phyloP scores from a whole-genome alignment of 2,329 filamentous ascomycete genomes.

The Talaromyces sp. region DNA sequence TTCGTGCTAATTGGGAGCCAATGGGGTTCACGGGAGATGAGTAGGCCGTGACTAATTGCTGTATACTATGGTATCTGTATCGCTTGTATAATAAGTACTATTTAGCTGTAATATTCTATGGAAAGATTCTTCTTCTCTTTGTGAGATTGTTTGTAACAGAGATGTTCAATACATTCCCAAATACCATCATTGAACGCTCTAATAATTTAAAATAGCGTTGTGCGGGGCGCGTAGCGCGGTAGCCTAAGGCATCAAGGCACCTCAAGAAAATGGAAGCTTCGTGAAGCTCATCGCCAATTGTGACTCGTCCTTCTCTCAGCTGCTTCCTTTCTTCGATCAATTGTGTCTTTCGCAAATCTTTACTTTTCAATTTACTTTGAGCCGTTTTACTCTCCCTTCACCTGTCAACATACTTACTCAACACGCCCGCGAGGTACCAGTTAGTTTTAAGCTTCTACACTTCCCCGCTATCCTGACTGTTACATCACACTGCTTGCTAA shows the following conservation, averaged over 20 bases:
- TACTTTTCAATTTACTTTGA: not conserved
- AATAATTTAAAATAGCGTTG: not conserved
- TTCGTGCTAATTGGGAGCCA: not conserved
- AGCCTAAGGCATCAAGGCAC: constrained; percentile 10
- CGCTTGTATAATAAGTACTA: not conserved
- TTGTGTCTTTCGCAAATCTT: not conserved
- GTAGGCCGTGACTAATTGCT: not conserved
- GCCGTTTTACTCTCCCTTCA: not conserved
- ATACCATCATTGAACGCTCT: not conserved
- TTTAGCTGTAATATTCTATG: too few species aligned
- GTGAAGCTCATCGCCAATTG: constrained; percentile 10
- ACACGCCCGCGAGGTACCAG: not conserved
- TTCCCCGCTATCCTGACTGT: not conserved
- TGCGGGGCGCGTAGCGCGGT: constrained; percentile 6
- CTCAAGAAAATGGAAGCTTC: constrained; percentile 17
- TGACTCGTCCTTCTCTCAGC: not conserved
- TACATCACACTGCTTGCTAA: not conserved
- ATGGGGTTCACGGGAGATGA: not conserved
- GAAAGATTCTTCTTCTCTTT: too few species aligned
- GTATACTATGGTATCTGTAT: not conserved
- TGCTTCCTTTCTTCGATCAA: not conserved
- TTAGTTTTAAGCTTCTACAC: not conserved
- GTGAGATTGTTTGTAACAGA: too few species aligned
- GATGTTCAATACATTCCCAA: not conserved
- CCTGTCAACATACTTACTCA: not conserved